Evolutionary conservation across 306 rosid species (phyloP).

Genomic region (Macrotyloma uniflorum): DNA sequence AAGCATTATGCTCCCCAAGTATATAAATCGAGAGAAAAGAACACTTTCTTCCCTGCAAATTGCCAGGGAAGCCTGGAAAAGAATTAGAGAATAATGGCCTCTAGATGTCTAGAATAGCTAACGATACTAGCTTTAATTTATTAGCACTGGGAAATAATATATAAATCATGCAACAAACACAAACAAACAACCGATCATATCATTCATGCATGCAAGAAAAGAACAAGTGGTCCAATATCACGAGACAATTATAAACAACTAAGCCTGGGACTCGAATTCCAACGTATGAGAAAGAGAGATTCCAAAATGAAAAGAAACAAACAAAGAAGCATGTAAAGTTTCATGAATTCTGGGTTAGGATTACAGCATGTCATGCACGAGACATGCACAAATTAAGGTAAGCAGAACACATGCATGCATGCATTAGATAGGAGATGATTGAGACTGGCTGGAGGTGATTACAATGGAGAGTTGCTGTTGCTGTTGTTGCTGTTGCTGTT

Average conservation of each 20-base stretch:
- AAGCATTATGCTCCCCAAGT: slow-evolving; percentile 31
- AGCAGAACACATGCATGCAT: background rate
- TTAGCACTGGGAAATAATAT: background rate
- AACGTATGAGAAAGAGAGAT: background rate
- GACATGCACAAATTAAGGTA: too few relatives aligned
- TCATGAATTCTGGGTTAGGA: background rate
- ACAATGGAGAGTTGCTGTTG: slow-evolving; percentile 57
- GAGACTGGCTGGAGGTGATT: slow-evolving; percentile 11
- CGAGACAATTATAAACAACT: too few relatives aligned
- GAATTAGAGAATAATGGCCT: slow-evolving; percentile 18
- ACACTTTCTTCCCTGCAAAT: slow-evolving; percentile 16
- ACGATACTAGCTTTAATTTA: background rate
- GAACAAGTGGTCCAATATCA: background rate
- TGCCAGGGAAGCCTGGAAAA: slow-evolving; percentile 25
- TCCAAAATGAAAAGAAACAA: background rate
- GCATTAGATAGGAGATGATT: background rate
- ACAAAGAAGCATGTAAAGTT: background rate
- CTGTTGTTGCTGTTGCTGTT: slow-evolving; percentile 40
- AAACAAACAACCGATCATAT: too few relatives aligned
- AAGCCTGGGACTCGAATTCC: background rate
- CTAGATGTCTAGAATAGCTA: background rate
- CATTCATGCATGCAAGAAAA: slow-evolving; percentile 6
- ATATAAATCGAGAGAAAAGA: slow-evolving; percentile 4
- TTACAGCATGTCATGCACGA: background rate
- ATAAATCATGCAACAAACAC: background rate